A percentile compares a stretch with the other conserved stretches of the same genome.
phyloP scores from a whole-genome alignment of 164 flowering plant species.

The Nelumbo lutea region DNA sequence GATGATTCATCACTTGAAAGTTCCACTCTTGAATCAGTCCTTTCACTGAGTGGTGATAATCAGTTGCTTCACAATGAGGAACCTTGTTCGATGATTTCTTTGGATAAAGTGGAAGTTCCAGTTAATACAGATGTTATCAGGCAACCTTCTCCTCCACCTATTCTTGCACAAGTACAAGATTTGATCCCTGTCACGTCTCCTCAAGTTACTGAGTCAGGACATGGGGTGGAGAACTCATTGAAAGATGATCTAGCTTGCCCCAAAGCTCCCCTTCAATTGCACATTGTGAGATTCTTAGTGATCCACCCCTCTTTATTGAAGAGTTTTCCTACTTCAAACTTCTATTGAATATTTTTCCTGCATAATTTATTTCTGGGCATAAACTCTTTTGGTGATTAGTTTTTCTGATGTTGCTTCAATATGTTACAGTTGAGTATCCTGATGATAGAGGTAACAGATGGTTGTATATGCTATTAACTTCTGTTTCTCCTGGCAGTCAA shows the following conservation, averaged over 20 bases:
- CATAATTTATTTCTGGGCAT: neutral
- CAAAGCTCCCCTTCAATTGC: constrained; percentile 70
- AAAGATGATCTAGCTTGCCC: constrained; percentile 45
- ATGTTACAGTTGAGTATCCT: neutral
- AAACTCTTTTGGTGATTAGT: neutral
- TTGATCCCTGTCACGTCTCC: constrained; percentile 49
- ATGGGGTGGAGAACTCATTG: constrained; percentile 32
- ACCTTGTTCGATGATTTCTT: constrained; percentile 50
- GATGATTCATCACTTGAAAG: constrained; percentile 24
- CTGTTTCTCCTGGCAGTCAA: constrained; percentile 48
- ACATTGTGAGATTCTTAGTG: constrained; percentile 59
- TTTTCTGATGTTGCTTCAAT: neutral
- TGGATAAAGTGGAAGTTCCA: constrained; percentile 47
- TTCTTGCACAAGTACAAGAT: constrained; percentile 88
- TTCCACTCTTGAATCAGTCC: constrained; percentile 29
- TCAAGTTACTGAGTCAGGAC: constrained; percentile 35
- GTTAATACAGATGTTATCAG: constrained; percentile 40
- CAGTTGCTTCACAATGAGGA: constrained; percentile 34
- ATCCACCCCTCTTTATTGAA: neutral
- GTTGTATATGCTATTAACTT: neutral
- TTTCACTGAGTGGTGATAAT: constrained; percentile 30
- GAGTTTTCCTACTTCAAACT: neutral
- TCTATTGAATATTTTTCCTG: neutral
- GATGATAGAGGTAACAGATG: neutral
- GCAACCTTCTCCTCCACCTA: constrained; percentile 95